phyloP scores from a whole-genome alignment of 306 rosid genomes.

The Myrica gale region DNA sequence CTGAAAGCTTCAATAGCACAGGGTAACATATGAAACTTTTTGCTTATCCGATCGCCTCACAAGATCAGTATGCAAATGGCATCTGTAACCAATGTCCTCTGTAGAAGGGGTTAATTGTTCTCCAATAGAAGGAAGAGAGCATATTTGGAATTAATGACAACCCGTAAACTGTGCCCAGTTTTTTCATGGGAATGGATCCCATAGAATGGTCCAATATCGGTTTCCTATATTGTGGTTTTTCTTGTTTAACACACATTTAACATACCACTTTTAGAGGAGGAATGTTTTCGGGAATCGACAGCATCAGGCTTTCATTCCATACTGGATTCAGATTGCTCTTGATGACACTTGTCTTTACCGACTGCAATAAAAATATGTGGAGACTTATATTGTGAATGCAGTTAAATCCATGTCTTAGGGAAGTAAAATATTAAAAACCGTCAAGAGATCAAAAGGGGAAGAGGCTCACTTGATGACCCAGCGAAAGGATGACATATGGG shows the following conservation, averaged over 20 bases:
- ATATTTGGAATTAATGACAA: background rate
- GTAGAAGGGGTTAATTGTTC: background rate
- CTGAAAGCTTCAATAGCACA: background rate
- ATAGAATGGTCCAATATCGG: background rate
- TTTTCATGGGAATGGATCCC: background rate
- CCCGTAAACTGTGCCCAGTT: background rate
- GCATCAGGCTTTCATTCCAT: constrained; percentile 90
- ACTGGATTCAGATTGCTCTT: constrained; percentile 87
- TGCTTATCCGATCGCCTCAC: background rate
- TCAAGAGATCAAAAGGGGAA: constrained; percentile 21
- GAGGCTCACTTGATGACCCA: constrained; percentile 87
- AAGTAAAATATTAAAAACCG: background rate
- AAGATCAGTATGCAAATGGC: background rate
- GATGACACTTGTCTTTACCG: constrained; percentile 85
- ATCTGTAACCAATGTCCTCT: background rate
- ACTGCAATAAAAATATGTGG: constrained; percentile 51
- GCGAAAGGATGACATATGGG: constrained; percentile 83
- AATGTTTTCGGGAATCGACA: constrained; percentile 80
- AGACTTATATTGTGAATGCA: constrained; percentile 3
- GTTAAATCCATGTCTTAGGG: constrained; percentile 3
- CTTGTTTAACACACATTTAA: constrained; percentile 9
- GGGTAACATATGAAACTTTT: background rate
- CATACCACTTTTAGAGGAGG: constrained; percentile 95
- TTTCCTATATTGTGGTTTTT: background rate
- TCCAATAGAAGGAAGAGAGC: background rate